A percentile compares a stretch with the other conserved stretches of the same genome.
Evolutionary conservation across 495 filamentous ascomycete genomes (phyloP).

Genomic region (Cercophora newfieldiana): DNA sequence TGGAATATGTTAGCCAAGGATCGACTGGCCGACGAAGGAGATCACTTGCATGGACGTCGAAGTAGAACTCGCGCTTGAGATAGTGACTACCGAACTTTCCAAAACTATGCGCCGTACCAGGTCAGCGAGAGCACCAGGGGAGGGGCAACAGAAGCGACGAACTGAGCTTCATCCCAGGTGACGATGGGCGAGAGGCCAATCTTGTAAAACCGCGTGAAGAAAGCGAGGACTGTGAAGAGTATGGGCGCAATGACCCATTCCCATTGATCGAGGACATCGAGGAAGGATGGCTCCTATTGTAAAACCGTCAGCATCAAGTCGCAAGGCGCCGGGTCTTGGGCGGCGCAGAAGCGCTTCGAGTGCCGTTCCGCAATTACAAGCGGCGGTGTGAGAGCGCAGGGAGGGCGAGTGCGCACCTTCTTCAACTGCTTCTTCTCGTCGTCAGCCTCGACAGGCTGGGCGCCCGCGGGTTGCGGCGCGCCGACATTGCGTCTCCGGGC

Average conservation of each 20-base stretch:
- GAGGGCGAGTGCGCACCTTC: conserved; percentile 50
- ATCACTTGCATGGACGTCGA: conserved; percentile 69
- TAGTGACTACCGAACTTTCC: conserved; percentile 99
- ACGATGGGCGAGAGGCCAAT: conserved; percentile 95
- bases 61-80: conserved; percentile 98
- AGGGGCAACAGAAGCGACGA: conserved; percentile 41
- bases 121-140: conserved; percentile 31
- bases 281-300: conserved; percentile 49
- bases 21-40: conserved; percentile 9
- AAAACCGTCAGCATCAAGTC: conserved; percentile 18
- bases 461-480: conserved; percentile 43
- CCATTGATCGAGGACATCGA: conserved; percentile 70
- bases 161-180: conserved; percentile 99
- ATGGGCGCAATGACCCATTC: conserved; percentile 87
- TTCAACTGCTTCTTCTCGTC: conserved; percentile 65
- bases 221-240: conserved; percentile 80
- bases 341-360: not conserved
- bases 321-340: not conserved
- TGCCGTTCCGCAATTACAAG: not conserved
- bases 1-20: conserved; percentile 23
- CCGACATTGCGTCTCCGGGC: conserved; percentile 74
- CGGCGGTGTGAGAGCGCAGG: not conserved
- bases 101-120: conserved; percentile 60
- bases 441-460: conserved; percentile 47
- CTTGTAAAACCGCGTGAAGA: conserved; percentile 94